Base-by-base conservation (phyloP, 148 eudicot species). In the Bassia scoparia region DNA sequence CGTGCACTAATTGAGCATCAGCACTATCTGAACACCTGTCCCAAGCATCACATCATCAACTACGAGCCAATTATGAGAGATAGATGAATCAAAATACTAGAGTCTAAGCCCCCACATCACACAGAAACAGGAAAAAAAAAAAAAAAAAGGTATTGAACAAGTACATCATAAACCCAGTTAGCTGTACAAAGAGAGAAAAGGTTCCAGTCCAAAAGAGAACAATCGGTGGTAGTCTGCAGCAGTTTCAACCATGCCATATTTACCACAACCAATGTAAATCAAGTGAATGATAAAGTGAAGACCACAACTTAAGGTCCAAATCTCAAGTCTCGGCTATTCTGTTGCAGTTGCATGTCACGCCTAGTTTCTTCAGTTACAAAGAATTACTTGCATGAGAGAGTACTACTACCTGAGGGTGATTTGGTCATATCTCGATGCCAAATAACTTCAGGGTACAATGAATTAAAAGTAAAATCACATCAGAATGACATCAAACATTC, bases 1-100 rank as follows among this genome's bases (percentile, higher is more conserved):
- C 69, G 77, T 77, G 84, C 91, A 82, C 75, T 54, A 34, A 85
- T 85, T 87, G 93, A 78, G 94, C 94, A 70, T 90, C 99, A 41
- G 96, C 89, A 81, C 84, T 83, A 67, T 63, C 86, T 80, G 76
- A 71, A 78, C 67, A 67, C 62, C 73, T 69, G 74, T 20, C 20
- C 41, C 34, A 64, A 34, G 61, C 16, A 49, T 29, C 41, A 53
- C 48, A 9, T 27, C 61, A 67, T 16, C 24, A 29, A 13, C 55
- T n/a, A 18, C 10, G 3, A 63, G 24, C 29, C 63, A 38, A 10
- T n/a, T 2, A 35, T 15, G 43, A 64, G 68, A 52, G 26, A 15
- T 37, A 60, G 16, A 49, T 24, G 13, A 46, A 30, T 30, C 7
- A 24, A 13, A 34, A 7, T 59, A 10, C 34, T 0, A 59, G 62